These are phyloP conservation scores for Tylopilus intermedius DNA, from an alignment of 768 basidiomycete genomes.

Conservation along the genomic window DNA sequence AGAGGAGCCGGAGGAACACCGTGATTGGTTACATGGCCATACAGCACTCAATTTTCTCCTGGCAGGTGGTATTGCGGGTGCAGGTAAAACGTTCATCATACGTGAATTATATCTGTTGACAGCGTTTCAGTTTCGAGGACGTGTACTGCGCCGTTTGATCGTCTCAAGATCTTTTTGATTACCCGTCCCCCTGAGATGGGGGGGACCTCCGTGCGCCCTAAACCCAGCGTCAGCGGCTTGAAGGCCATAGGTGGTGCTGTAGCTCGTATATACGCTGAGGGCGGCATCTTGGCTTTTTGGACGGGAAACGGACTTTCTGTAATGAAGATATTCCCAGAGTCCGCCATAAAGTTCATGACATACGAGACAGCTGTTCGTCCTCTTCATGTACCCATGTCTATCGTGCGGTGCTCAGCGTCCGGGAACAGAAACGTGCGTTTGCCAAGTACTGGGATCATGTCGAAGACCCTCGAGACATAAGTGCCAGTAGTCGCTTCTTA, in stretches of 20 bases:
- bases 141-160: conserved; percentile 96
- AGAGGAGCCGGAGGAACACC: conserved; percentile 58
- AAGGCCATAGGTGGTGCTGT: conserved; percentile 70
- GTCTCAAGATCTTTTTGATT: conserved; percentile 93
- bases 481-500: conserved; percentile 86
- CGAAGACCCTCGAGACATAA: conserved; percentile 83
- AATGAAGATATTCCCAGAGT: conserved; percentile 94
- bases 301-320: conserved; percentile 95
- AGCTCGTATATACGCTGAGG: conserved; percentile 79
- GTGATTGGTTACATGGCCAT: conserved; percentile 57
- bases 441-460: conserved; percentile 89
- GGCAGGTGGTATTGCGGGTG: conserved; percentile 93
- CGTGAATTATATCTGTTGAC: conserved; percentile 1
- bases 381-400: conserved; percentile 12
- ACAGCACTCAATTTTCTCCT: conserved; percentile 85
- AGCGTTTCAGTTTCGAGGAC: conserved; percentile 77
- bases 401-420: conserved; percentile 15
- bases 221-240: conserved; percentile 46
- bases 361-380: conserved; percentile 86
- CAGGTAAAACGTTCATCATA: conserved; percentile 49
- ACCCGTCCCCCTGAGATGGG: conserved; percentile 77
- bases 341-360: conserved; percentile 95
- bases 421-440: conserved; percentile 82
- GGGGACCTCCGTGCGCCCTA: conserved; percentile 42
- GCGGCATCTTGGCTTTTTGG: conserved; percentile 91